Percentiles rank a stretch among this genome's conserved stretches.
These are phyloP conservation scores for Ambrosia trifida DNA, from an alignment of 129 eudicot genomes.

Conservation along the genomic window DNA sequence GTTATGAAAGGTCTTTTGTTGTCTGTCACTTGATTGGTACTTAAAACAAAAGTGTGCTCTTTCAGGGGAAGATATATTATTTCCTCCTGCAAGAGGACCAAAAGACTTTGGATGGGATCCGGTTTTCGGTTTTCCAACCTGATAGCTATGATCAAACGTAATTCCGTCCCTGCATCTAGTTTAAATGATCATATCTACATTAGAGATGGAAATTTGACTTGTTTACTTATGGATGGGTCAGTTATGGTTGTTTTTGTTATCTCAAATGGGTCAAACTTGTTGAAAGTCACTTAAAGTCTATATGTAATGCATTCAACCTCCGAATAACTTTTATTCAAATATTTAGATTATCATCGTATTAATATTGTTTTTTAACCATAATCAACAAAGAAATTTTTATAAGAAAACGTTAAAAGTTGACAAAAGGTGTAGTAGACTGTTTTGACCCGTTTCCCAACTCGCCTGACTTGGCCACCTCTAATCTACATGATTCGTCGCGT, in stretches of 20 bases:
- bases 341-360: neutral
- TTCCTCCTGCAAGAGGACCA: slow-evolving; percentile 89
- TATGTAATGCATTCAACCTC: neutral
- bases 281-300: neutral
- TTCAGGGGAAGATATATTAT: slow-evolving; percentile 89
- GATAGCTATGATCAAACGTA: slow-evolving; percentile 90
- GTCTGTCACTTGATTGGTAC: neutral
- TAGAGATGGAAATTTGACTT: slow-evolving; percentile 3
- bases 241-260: neutral
- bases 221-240: neutral
- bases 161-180: slow-evolving; percentile 4
- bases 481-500: too few relatives aligned
- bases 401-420: too few relatives aligned
- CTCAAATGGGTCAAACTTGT: neutral
- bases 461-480: neutral
- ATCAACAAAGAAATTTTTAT: neutral
- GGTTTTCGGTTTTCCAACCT: slow-evolving; percentile 67
- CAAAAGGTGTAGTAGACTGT: neutral
- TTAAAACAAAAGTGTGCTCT: neutral
- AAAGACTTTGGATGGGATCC: slow-evolving; percentile 85
- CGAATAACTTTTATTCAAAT: neutral
- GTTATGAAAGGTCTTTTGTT: neutral
- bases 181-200: neutral
- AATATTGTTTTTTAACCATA: neutral
- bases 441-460: neutral